Evolutionary conservation across 208 protist genomes (phyloP), one percentile per base, ranked within the genome.

Genomic region (Giardia duodenalis): DNA sequence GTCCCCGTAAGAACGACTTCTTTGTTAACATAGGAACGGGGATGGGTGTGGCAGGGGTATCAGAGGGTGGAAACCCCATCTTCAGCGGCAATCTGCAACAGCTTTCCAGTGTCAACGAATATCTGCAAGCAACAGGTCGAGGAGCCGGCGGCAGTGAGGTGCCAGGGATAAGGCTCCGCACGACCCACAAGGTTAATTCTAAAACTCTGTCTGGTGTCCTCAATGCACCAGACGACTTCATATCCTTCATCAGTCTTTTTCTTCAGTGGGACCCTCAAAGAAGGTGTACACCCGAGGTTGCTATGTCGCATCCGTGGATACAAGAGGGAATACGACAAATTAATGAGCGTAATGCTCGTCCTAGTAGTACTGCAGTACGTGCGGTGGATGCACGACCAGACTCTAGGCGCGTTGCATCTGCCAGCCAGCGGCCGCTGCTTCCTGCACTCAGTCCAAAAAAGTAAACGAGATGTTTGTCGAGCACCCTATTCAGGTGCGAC

Each of bases 1-100:
- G 92, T 39, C 93, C 94, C 2, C 87, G 95, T 89, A 95, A 47
- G 76, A 96, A 96, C 67, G 42, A 95, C 1, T 97, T 97, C 92
- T 97, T 97, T 57, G 19, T n/a, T n/a, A n/a, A n/a, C n/a, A n/a
- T n/a, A n/a, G n/a, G n/a, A n/a, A n/a, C n/a, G n/a, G 95, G 96
- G 22, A 93, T 88, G 87, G 44, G 92, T 46, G 43, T 46, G 0
- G 0, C n/a, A n/a, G n/a, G n/a, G n/a, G n/a, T n/a, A n/a, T n/a
- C n/a, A n/a, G n/a, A n/a, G n/a, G n/a, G n/a, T n/a, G n/a, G n/a
- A n/a, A n/a, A n/a, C n/a, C n/a, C n/a, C n/a, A n/a, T n/a, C n/a
- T n/a, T n/a, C n/a, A n/a, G n/a, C n/a, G n/a, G n/a, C n/a, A n/a
- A n/a, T n/a, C n/a, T n/a, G n/a, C n/a, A n/a, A n/a, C n/a, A n/a